Percentiles rank a stretch among this genome's conserved stretches.
phyloP scores from a whole-genome alignment of 441 rosid species.

The Mallotus japonicus region DNA sequence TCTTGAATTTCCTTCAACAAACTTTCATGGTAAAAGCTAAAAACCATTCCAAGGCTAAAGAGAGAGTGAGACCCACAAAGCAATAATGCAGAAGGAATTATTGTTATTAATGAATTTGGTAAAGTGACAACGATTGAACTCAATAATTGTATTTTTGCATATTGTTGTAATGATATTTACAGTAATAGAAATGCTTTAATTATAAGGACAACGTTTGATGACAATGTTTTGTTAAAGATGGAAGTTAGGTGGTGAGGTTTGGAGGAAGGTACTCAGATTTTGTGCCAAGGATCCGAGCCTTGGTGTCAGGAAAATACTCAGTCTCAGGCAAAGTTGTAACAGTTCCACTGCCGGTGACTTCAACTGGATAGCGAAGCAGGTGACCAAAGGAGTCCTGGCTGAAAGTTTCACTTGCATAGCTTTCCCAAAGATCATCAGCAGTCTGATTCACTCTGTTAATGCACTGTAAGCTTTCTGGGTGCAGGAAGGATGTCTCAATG shows the following conservation, averaged over 20 bases:
- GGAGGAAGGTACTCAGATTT: constrained; percentile 86
- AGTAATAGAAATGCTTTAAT: background rate
- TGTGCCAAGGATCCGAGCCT: constrained; percentile 69
- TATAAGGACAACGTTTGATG: background rate
- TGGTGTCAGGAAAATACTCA: constrained; percentile 80
- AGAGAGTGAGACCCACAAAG: background rate
- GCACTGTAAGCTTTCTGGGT: constrained; percentile 56
- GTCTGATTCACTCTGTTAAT: constrained; percentile 53
- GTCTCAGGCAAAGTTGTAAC: constrained; percentile 57
- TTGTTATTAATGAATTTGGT: background rate
- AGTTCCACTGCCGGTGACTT: constrained; percentile 48
- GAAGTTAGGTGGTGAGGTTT: constrained; percentile 69
- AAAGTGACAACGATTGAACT: constrained; percentile 2
- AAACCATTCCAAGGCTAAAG: background rate
- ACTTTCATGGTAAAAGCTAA: background rate
- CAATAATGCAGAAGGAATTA: background rate
- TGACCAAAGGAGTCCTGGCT: constrained; percentile 71
- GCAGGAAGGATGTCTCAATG: constrained; percentile 56
- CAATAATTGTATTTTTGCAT: background rate
- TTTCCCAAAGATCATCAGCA: constrained; percentile 73
- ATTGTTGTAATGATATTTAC: background rate
- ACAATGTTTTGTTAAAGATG: background rate
- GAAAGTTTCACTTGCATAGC: constrained; percentile 59
- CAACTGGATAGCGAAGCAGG: constrained; percentile 79
- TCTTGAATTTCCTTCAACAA: background rate